Evolutionary conservation across 768 basidiomycete genomes (phyloP), one percentile per base, ranked within the genome.

Genomic region (Tulasnella sp.): DNA sequence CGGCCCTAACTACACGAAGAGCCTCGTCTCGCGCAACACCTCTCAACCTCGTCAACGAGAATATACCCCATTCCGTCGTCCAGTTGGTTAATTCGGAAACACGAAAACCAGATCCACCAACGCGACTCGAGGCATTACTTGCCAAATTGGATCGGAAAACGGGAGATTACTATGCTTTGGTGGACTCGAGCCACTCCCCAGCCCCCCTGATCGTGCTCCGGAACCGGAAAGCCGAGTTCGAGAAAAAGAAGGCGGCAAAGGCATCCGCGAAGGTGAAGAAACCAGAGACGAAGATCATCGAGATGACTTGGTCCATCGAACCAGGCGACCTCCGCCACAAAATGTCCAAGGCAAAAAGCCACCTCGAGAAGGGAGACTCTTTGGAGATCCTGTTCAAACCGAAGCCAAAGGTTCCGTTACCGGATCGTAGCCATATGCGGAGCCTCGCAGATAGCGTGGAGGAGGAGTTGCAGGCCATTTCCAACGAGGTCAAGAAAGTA

Each of bases 241-340:
- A 80, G 69, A 83, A 84, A 78, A 82, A 81, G 71, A 85, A 84
- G 78, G 83, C 79, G 70, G 29, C 14, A 31, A 64, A 64, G 58
- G 58, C 58, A 64, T 31, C 58, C 11, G 79, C 79, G 7, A 79
- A 75, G 52, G 78, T 82, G 67, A 81, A 83, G 72, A 74, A 76
- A 12, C 38, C 77, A n/a, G 83, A 83, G 78, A 80, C 83, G 74
- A 93, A 93, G 84, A 90, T 92, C 83, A 84, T 93, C 5, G 90
- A 91, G 82, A 80, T 94, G 67, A 88, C 89, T 15, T 94, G 92
- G 91, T 85, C 84, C 2, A 87, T 89, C 15, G 88, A 84, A 8
- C 78, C 81, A 38, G 87, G 85, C 8, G 93, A 95, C 79, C 79
- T 90, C 25, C 85, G 84, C 45, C 90, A 91, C 82, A 94, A 93